Evolutionary conservation across 2,329 filamentous ascomycete species (phyloP), one percentile per base, ranked within the genome.

Genomic region (Colletotrichum incanum): DNA sequence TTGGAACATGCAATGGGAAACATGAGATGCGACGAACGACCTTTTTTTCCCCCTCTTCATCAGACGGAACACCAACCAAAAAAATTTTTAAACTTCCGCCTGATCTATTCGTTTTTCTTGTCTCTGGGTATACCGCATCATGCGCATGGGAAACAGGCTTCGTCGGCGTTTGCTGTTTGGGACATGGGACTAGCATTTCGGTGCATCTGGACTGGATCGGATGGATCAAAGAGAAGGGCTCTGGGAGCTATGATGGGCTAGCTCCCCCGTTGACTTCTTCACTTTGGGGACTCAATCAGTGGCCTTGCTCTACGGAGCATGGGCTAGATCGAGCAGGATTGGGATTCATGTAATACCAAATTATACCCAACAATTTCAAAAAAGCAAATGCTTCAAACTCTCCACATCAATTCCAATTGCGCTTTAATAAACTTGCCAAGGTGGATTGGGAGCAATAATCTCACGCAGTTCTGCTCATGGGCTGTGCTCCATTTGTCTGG

Each of bases 161-260:
- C 52, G 55, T 55, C 28, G 67, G 71, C 65, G 67, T 72, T 72
- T 61, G 31, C 50, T 63, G 37, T 50, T 63, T 66, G 55, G 71
- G 67, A 67, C 23, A 43, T 31, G 68, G 68, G 55, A 52, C 20
- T 69, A 73, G 67, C 71, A 74, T 76, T 58, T 64, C 72, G 65
- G 72, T 65, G 66, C 64, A 72, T 74, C 68, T 67, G 73, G 69
- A 45, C 64, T 71, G 74, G 74, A 77, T 73, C 65, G 69, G 67
- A 71, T 71, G 73, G 73, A 76, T 64, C 43, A 72, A 69, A 69
- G 74, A 74, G 54, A 64, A 67, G 72, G 69, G 78, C 76, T 79
- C 78, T 76, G 74, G 78, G 75, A 78, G 79, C 76, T 76, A 68
- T 41, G 67, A 78, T 74, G 75, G 78, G 77, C 76, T 76, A 79